Percentiles rank a stretch among this genome's conserved stretches.
phyloP scores from a whole-genome alignment of 495 filamentous ascomycete genomes.

The Haplographium delicatum region DNA sequence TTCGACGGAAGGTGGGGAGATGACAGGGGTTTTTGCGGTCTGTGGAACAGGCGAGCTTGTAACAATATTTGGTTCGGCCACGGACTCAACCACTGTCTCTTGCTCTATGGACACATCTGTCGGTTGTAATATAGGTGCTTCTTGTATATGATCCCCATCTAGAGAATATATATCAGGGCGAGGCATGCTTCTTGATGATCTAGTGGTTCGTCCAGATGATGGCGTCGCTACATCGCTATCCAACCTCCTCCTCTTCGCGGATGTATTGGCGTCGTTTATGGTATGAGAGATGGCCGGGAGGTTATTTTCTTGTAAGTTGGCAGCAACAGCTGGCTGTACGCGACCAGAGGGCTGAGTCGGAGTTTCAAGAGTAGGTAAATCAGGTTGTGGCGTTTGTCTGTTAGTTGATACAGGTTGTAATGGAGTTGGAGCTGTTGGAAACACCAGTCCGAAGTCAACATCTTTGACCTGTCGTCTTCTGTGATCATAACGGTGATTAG shows the following conservation, averaged over 20 bases:
- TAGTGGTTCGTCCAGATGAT: slow-evolving; percentile 13
- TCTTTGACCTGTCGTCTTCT: slow-evolving; percentile 25
- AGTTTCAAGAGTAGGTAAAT: slow-evolving; percentile 3
- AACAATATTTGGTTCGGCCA: slow-evolving; percentile 3
- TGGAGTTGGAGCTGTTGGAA: slow-evolving; percentile 16
- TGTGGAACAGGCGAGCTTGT: not conserved
- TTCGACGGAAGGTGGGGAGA: not conserved
- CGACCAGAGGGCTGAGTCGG: slow-evolving; percentile 4
- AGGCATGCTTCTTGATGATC: slow-evolving; percentile 11
- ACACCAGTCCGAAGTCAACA: slow-evolving; percentile 25
- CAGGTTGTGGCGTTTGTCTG: slow-evolving; percentile 5
- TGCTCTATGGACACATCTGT: not conserved
- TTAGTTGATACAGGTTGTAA: not conserved
- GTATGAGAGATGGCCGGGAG: slow-evolving; percentile 1
- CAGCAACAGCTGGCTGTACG: not conserved
- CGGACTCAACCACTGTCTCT: not conserved
- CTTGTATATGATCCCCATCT: slow-evolving; percentile 6
- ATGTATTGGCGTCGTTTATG: slow-evolving; percentile 22
- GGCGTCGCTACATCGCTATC: slow-evolving; percentile 15
- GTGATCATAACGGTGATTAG: no score
- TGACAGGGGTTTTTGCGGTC: slow-evolving; percentile 1
- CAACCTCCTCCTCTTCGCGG: slow-evolving; percentile 24
- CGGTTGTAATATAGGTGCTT: not conserved
- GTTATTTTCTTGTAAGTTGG: not conserved
- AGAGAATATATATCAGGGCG: slow-evolving; percentile 17